Evolutionary conservation across 2,329 filamentous ascomycete species (phyloP), one percentile per base, ranked within the genome.

Genomic region (Penicillium sp.): DNA sequence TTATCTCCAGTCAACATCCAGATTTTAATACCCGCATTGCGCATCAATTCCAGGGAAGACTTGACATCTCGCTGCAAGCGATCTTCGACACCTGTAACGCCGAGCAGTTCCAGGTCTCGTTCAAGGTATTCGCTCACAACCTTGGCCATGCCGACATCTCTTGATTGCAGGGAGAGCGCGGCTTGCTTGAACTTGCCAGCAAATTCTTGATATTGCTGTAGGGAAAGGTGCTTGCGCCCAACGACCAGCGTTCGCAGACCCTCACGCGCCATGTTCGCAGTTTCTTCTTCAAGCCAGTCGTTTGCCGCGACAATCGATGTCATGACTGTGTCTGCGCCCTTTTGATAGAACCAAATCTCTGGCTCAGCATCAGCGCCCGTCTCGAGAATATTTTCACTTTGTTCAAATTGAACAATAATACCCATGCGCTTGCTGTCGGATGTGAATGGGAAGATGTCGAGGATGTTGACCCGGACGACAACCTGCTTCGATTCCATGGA

Each of bases 1-100:
- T 99, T 99, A 82, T 99, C 95, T 51, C 95, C 95, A 0, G 95
- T 99, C 74, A 99, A 83, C 95, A 99, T 99, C 95, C 95, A 99
- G 54, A 99, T 98, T 77, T 98, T 98, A 79, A 99, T 95, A 28
- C 95, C 95, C 0, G 95, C 95, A 71, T 99, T 99, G 67, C 95
- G 91, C 55, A 99, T 85, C 5, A 99, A 86, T 76, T 99, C 96
- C 6, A 99, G 83, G 0, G 93, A 97, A 1, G 94, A 91, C 76
- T 98, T 99, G 72, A 99, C 95, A 71, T 98, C 93, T 65, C 89
- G 89, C 75, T 99, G 95, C 13, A 99, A 85, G 74, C 96, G 97
- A 78, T 99, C 95, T 77, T 99, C 96, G 0, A 99, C 95, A 65
- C 95, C 95, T 1, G 95, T 99, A 13, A 99, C 93, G n/a, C 95